These are phyloP conservation scores for Aspergillus coremiiformis DNA, from an alignment of 495 filamentous ascomycete species.

Conservation along the genomic window DNA sequence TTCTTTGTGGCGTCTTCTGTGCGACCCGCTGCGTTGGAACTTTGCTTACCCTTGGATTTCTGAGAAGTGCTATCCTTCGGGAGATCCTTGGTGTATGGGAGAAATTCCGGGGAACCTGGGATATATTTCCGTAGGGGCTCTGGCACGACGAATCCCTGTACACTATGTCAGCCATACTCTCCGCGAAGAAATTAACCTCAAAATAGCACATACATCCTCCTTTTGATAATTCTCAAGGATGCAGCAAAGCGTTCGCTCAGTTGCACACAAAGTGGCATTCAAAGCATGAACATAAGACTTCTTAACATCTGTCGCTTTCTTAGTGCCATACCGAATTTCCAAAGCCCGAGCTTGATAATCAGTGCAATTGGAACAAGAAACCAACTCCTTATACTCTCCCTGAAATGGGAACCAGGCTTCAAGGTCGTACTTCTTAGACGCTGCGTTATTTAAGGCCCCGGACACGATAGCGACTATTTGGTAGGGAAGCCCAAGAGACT, in stretches of 20 bases:
- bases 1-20: constrained; percentile 34
- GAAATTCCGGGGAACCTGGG: constrained; percentile 77
- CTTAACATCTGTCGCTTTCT: constrained; percentile 68
- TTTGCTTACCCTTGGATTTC: constrained; percentile 44
- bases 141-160: constrained; percentile 74
- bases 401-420: constrained; percentile 98
- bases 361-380: constrained; percentile 92
- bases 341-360: constrained; percentile 88
- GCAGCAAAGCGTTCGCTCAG: constrained; percentile 89
- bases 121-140: constrained; percentile 87
- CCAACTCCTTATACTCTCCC: constrained; percentile 94
- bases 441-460: constrained; percentile 88
- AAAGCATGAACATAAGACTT: constrained; percentile 94
- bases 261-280: constrained; percentile 88
- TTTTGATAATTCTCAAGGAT: constrained; percentile 95
- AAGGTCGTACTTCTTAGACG: constrained; percentile 89
- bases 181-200: background rate
- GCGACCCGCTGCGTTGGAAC: constrained; percentile 8
- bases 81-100: constrained; percentile 79
- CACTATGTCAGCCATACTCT: constrained; percentile 1
- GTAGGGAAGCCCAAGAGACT: constrained; percentile 81
- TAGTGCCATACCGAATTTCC: constrained; percentile 76
- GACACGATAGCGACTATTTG: constrained; percentile 89
- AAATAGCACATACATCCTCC: constrained; percentile 54
- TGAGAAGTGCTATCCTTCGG: constrained; percentile 63